Base-by-base conservation (phyloP, 768 basidiomycete genomes). In the Mycena crocata region DNA sequence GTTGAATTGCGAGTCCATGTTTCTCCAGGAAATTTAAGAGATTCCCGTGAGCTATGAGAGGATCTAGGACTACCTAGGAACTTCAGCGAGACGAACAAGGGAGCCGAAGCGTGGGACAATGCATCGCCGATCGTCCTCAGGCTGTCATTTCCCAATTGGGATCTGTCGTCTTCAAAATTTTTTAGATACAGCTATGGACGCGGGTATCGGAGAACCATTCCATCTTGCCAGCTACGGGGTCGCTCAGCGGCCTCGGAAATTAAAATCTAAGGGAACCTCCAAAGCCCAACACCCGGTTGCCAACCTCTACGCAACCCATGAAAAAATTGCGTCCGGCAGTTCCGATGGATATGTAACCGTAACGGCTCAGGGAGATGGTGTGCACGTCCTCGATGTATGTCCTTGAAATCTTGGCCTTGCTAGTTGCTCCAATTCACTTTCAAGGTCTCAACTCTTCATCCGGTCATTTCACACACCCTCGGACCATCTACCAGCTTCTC, bases 371-470 rank as follows among this genome's bases (percentile, higher is more conserved):
- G 86, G 84, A 67, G 92, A 94, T 61, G 93, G 93, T 32, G 80
- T 94, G 40, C 92, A 94, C 77, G 75, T 94, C 48, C 76, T 92
- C 63, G 90, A 94, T 75, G 93, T 93, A 73, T 71, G 85, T 82
- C 60, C 54, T 52, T 67, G 40, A 12, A 19, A n/a, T 26, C 45
- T 50, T 13, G 56, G 31, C n/a, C 34, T 26, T 1, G 24, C 19
- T 15, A 7, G 6, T 2, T 19, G 10, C 23, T 37, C 50, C 60
- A 26, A 54, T 39, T 56, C 21, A 32, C 13, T 23, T 48, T 32
- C n/a, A 67, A 93, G 91, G 80, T 90, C 26, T 84, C 87, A 32
- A 86, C 86, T 44, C 79, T 91, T 5, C 91, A 92, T 67, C 85
- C 92, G 2, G 82, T 89, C 2, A 82, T 86, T 14, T 93, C 92